These are phyloP conservation scores for Diversispora epigaea DNA, from an alignment of 192 early-diverging fungal genomes.

Conservation along the genomic window DNA sequence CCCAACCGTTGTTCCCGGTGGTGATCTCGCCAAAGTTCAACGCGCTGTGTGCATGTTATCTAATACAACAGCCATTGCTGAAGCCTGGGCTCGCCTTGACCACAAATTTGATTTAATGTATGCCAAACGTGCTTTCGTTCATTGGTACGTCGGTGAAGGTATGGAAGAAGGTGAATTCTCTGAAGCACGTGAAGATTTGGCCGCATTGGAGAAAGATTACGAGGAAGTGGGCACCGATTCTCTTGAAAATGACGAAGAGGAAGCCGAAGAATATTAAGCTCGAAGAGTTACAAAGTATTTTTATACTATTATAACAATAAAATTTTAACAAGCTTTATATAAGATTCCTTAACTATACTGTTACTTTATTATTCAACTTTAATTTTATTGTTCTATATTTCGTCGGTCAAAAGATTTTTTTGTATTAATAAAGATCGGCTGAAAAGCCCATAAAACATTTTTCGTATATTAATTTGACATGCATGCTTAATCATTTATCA, in stretches of 20 bases:
- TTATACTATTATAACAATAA: not conserved
- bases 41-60: slow-evolving; percentile 98
- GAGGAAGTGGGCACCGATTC: slow-evolving; percentile 99
- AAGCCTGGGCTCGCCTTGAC: slow-evolving; percentile 98
- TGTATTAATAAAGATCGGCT: too few species aligned
- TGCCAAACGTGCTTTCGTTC: slow-evolving; percentile 99
- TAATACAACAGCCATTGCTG: slow-evolving; percentile 99
- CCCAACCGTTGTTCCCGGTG: slow-evolving; percentile 82
- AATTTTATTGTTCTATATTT: too few species aligned
- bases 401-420: too few species aligned
- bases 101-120: slow-evolving; percentile 99
- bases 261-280: slow-evolving; percentile 44
- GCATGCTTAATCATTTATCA: too few species aligned
- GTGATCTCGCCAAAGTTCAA: slow-evolving; percentile 91
- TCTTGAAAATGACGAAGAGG: slow-evolving; percentile 66
- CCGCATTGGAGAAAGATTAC: slow-evolving; percentile 99
- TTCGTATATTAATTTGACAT: too few species aligned
- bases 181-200: slow-evolving; percentile 99
- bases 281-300: slow-evolving; percentile 19
- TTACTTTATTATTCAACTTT: too few species aligned
- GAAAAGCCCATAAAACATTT: too few species aligned
- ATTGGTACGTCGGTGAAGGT: slow-evolving; percentile 99
- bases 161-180: slow-evolving; percentile 99
- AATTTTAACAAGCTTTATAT: too few species aligned
- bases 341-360: too few species aligned